phyloP scores from a whole-genome alignment of 257 asterid genomes.

The Voacanga thouarsii region DNA sequence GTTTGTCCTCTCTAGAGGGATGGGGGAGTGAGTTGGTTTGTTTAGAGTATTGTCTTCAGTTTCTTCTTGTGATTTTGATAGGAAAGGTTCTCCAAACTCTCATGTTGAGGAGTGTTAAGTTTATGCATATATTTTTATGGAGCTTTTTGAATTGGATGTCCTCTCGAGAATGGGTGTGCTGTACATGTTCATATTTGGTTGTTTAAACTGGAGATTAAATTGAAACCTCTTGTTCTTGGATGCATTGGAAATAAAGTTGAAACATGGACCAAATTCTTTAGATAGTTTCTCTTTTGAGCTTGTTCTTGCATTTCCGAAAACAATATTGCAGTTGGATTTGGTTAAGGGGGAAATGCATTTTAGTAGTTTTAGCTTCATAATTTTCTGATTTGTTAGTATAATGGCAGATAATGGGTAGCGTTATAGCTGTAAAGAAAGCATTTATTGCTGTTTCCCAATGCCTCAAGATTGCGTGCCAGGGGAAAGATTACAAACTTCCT shows the following conservation, averaged over 20 bases:
- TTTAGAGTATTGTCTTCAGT: not conserved
- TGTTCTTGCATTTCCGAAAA: not conserved
- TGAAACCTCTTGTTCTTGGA: not conserved
- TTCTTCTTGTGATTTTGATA: not conserved
- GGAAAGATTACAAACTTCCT: conserved; percentile 26
- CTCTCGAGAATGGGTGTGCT: not conserved
- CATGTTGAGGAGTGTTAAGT: conserved; percentile 14
- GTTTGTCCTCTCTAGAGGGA: not conserved
- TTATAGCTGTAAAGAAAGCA: conserved; percentile 49
- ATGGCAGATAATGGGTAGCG: conserved; percentile 55
- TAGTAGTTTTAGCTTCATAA: not conserved
- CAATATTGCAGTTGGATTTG: not conserved
- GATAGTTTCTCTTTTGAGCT: not conserved
- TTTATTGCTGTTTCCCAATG: conserved; percentile 43
- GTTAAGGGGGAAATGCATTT: not conserved
- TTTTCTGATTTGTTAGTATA: conserved; percentile 9
- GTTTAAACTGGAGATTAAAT: not conserved
- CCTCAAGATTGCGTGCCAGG: conserved; percentile 33
- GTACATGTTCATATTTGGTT: not conserved
- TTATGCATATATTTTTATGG: not conserved
- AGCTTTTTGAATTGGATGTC: not conserved
- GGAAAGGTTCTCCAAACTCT: no score
- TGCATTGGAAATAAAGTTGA: not conserved
- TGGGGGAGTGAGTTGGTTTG: not conserved
- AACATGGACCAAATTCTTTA: not conserved